Evolutionary conservation across 73 alveolate genomes (phyloP).

Genomic region (Blepharisma stoltei): DNA sequence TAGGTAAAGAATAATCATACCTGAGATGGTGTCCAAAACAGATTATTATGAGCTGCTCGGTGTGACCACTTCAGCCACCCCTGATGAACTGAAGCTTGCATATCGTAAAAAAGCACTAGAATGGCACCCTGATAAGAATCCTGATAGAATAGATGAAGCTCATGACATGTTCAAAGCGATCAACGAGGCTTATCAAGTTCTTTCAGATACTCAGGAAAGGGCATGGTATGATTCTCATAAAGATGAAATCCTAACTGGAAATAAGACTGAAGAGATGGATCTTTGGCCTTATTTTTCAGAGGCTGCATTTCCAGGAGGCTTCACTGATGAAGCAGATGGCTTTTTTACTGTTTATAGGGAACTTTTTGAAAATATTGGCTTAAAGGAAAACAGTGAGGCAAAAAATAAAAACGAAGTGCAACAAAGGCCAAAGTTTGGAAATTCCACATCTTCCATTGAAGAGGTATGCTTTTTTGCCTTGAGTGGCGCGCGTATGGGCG

Average conservation of each 20-base stretch:
- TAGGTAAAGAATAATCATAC: background rate
- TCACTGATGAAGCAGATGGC: conserved; percentile 27
- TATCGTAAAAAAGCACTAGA: conserved; percentile 85
- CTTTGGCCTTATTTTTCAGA: conserved; percentile 65
- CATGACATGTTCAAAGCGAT: conserved; percentile 74
- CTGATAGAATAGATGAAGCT: conserved; percentile 70
- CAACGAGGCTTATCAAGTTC: conserved; percentile 88
- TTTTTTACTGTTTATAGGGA: conserved; percentile 72
- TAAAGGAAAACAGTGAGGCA: conserved; percentile 77
- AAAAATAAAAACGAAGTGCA: conserved; percentile 59
- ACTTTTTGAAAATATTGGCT: conserved; percentile 62
- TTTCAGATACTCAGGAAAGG: conserved; percentile 92
- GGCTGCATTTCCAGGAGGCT: conserved; percentile 57
- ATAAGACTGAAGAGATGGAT: conserved; percentile 52
- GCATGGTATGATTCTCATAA: conserved; percentile 94
- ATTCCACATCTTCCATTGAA: conserved; percentile 38
- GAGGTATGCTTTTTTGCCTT: too few relatives aligned
- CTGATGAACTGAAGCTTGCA: conserved; percentile 75
- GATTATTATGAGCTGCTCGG: conserved; percentile 89
- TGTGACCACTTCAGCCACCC: conserved; percentile 66
- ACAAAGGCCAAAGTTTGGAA: conserved; percentile 69
- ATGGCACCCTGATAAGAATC: conserved; percentile 97
- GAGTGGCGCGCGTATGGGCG: too few relatives aligned
- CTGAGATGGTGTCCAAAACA: conserved; percentile 50
- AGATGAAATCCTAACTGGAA: conserved; percentile 74